phyloP scores from a whole-genome alignment of 179 eudicot genomes.

The Kewa caespitosa region DNA sequence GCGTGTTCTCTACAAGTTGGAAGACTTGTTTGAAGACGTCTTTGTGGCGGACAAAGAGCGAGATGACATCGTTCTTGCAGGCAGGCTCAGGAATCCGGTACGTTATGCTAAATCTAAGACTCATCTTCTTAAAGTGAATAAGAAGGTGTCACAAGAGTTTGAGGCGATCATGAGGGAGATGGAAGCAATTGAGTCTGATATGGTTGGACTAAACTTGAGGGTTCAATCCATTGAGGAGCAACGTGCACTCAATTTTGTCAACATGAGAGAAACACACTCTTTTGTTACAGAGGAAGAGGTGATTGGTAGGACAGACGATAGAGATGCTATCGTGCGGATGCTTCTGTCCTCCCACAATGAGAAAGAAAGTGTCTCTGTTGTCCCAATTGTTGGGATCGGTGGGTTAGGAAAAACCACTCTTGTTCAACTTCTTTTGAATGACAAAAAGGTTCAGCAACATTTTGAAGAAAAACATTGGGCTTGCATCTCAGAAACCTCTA shows the following conservation, averaged over 20 bases:
- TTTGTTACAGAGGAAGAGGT: neutral
- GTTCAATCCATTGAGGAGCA: neutral
- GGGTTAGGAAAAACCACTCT: conserved; percentile 13
- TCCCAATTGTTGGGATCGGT: conserved; percentile 18
- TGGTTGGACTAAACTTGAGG: neutral
- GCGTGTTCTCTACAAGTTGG: neutral
- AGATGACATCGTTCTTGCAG: neutral
- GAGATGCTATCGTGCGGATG: neutral
- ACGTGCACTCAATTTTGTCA: neutral
- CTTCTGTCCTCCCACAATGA: neutral
- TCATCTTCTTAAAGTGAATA: neutral
- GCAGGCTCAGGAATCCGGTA: neutral
- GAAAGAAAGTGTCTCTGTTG: neutral
- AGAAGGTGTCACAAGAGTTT: neutral
- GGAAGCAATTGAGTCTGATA: neutral
- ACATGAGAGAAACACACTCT: neutral
- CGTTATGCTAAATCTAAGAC: neutral
- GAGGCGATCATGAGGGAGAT: neutral
- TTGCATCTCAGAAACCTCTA: conserved; percentile 3
- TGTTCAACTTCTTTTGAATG: neutral
- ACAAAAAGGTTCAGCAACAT: neutral
- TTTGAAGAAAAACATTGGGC: conserved; percentile 9
- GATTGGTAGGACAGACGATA: conserved; percentile 6
- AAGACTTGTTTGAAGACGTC: neutral
- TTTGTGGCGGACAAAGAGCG: neutral